Base-by-base conservation (phyloP, 306 rosid genomes). In the Prunus campanulata region DNA sequence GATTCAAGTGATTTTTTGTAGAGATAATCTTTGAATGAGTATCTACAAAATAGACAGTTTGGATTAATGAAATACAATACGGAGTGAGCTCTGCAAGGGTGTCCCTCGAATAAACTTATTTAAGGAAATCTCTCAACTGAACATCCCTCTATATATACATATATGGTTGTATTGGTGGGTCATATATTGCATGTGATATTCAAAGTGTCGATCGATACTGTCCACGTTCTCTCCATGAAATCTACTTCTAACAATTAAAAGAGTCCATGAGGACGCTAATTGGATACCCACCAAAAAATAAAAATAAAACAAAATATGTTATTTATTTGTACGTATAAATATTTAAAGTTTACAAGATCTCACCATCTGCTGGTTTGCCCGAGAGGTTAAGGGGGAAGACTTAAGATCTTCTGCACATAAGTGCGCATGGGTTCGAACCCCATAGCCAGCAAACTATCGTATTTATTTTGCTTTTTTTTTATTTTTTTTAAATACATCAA, bases 381-480 rank as follows among this genome's bases (percentile, higher is more conserved):
- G 77, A 74, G 77, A 74, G 77, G 77, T 74, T 74, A 74, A 74
- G 70, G 77, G 77, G 77, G 70, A 73, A 78, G 81, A 78, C 81
- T 78, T 78, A 78, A 78, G 82, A 78, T 78, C 82, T 78, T 73
- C 82, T 78, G 82, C 82, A 79, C 82, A 79, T 72, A 79, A 79
- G 82, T 79, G 82, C 82, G 82, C 82, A 79, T 79, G 82, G 78
- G 82, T 79, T 79, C 82, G 82, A 79, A 72, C 82, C 82, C 82
- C 82, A 79, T 72, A 79, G 82, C 78, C 78, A 79, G 82, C 78
- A 79, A 35, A 15, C 1, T 18, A 2, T 1, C 1, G 2, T 12
- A 13, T 9, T 13, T 6, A 11, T 8, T 22, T 0, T 3, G 2
- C 13, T 8, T 3, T 3, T 0, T 2, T 16, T 0, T n/a, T n/a